phyloP scores from a whole-genome alignment of 805 yeast genomes.

The Ogataea nonfermentans region DNA sequence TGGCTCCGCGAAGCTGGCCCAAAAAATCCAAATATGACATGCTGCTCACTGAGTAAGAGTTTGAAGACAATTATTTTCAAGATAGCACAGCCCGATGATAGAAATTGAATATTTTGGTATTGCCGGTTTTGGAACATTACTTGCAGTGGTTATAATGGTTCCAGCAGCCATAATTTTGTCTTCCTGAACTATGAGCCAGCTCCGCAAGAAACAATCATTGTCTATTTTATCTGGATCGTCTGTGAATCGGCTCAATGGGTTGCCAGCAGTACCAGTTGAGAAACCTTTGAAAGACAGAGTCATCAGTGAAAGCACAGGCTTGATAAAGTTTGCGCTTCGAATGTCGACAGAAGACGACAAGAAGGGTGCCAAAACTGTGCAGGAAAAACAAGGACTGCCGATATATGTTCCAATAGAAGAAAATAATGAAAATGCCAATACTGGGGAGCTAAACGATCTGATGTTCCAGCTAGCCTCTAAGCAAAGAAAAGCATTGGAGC shows the following conservation, averaged over 20 bases:
- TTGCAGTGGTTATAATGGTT: constrained; percentile 5
- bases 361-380: background rate
- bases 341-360: constrained; percentile 11
- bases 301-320: constrained; percentile 50
- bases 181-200: constrained; percentile 6
- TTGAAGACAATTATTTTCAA: background rate
- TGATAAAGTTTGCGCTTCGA: constrained; percentile 42
- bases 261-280: constrained; percentile 3
- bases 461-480: constrained; percentile 46
- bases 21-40: constrained; percentile 20
- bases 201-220: constrained; percentile 33
- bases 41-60: background rate
- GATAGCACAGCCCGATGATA: constrained; percentile 4
- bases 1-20: constrained; percentile 11
- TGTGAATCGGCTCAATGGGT: constrained; percentile 19
- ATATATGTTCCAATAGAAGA: constrained; percentile 36
- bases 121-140: constrained; percentile 9
- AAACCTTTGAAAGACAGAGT: constrained; percentile 39
- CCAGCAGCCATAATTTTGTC: background rate
- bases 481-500: constrained; percentile 51
- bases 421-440: constrained; percentile 8
- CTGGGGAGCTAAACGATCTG: constrained; percentile 17
- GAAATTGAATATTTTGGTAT: constrained; percentile 8
- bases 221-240: constrained; percentile 32
- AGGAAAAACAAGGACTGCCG: constrained; percentile 32